phyloP scores from a whole-genome alignment of 768 basidiomycete species.

The Pleurotus ostreatus region DNA sequence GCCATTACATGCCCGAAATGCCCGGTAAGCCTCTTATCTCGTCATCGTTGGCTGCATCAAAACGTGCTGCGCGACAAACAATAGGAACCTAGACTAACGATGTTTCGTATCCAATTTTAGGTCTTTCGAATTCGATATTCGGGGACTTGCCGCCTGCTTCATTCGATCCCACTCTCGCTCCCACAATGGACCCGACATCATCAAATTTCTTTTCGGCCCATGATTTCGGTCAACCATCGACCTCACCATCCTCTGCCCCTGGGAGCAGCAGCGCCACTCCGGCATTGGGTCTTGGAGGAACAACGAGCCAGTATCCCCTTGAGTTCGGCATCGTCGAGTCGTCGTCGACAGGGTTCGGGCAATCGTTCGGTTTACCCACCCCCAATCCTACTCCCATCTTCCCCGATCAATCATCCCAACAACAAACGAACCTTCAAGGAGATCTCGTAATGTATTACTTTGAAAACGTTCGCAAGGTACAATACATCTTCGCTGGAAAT shows the following conservation, averaged over 20 bases:
- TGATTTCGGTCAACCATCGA: background rate
- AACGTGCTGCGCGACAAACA: too few species aligned
- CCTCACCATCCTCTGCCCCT: background rate
- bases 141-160: conserved; percentile 30
- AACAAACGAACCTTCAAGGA: conserved; percentile 27
- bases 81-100: conserved; percentile 13
- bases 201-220: conserved; percentile 16
- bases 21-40: conserved; percentile 32
- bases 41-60: background rate
- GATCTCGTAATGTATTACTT: conserved; percentile 75
- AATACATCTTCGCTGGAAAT: conserved; percentile 63
- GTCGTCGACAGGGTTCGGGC: conserved; percentile 28
- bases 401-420: background rate
- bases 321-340: too few species aligned
- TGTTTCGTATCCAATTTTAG: conserved; percentile 20
- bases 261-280: background rate
- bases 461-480: conserved; percentile 60
- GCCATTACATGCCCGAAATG: conserved; percentile 34
- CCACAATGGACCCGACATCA: background rate
- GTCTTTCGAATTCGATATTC: conserved; percentile 33
- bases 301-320: too few species aligned
- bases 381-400: conserved; percentile 4
- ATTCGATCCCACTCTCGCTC: conserved; percentile 23
- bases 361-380: background rate
- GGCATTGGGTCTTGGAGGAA: too few species aligned